Evolutionary conservation across 257 asterid species (phyloP).

Genomic region (Cruciata laevipes): DNA sequence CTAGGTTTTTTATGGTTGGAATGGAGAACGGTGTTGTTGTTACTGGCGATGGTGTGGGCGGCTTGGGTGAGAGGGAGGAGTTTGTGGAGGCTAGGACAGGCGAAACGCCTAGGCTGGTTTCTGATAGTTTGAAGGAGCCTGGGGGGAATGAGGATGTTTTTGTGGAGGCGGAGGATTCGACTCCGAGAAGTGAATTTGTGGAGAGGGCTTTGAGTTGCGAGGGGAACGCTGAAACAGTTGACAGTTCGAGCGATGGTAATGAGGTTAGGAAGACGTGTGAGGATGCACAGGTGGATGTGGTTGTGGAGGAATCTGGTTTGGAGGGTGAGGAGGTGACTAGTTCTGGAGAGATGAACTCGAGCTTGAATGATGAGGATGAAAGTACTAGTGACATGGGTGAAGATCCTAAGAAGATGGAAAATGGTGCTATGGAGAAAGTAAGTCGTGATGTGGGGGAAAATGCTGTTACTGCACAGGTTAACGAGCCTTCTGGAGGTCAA

Average conservation of each 20-base stretch:
- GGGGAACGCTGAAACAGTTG: constrained; percentile 22
- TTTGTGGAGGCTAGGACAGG: constrained; percentile 20
- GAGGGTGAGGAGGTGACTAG: constrained; percentile 17
- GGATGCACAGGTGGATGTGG: constrained; percentile 12
- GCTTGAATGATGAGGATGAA: constrained; percentile 16
- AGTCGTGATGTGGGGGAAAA: constrained; percentile 18
- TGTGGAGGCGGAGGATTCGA: constrained; percentile 36
- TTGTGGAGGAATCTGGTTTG: constrained; percentile 17
- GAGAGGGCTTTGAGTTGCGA: constrained; percentile 10
- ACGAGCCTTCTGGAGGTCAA: constrained; percentile 25
- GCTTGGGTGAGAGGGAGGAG: constrained; percentile 27
- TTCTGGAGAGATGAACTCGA: constrained; percentile 27
- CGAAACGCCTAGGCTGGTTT: constrained; percentile 24
- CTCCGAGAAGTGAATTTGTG: constrained; percentile 20
- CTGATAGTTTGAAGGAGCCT: constrained; percentile 30
- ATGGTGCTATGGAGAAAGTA: constrained; percentile 25
- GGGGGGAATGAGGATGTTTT: constrained; percentile 43
- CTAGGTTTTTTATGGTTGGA: constrained; percentile 27
- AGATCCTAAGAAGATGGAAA: constrained; percentile 27
- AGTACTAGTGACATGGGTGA: constrained; percentile 17
- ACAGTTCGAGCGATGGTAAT: constrained; percentile 14
- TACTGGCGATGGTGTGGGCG: constrained; percentile 35
- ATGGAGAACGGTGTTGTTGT: constrained; percentile 63
- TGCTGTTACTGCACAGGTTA: constrained; percentile 16
- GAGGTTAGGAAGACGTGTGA: constrained; percentile 35